Percentiles rank a stretch among this genome's conserved stretches.
Conservation (phyloP, 768 basidiomycete genomes). For the Mycena chlorophos region DNA sequence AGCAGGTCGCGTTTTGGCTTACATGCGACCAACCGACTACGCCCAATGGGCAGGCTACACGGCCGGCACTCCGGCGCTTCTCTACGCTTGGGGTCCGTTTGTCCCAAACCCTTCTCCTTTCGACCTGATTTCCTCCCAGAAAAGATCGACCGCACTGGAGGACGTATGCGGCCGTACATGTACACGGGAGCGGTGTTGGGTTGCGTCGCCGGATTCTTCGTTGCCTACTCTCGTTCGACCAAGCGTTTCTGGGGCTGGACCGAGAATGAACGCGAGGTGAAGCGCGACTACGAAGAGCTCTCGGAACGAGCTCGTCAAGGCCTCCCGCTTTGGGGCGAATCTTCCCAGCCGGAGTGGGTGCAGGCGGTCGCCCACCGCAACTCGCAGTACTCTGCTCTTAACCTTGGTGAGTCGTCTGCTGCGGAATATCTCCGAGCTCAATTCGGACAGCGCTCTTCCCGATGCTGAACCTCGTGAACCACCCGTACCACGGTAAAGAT, state of each 20-base stretch:
- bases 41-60: slow-evolving; percentile 80
- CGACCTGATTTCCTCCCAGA: slow-evolving; percentile 34
- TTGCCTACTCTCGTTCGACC: slow-evolving; percentile 91
- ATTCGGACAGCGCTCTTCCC: slow-evolving; percentile 17
- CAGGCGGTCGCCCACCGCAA: slow-evolving; percentile 86
- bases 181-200: slow-evolving; percentile 74
- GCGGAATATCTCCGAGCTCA: slow-evolving; percentile 6
- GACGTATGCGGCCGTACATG: slow-evolving; percentile 38
- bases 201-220: slow-evolving; percentile 85
- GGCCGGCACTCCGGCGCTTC: slow-evolving; percentile 74
- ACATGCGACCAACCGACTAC: slow-evolving; percentile 88
- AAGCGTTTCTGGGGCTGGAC: slow-evolving; percentile 96
- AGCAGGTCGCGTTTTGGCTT: slow-evolving; percentile 80
- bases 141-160: slow-evolving; percentile 47
- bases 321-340: slow-evolving; percentile 84
- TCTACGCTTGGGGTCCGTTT: slow-evolving; percentile 81
- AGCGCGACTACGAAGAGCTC: slow-evolving; percentile 76
- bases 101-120: slow-evolving; percentile 2
- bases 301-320: slow-evolving; percentile 73
- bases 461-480: slow-evolving; percentile 96
- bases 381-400: slow-evolving; percentile 90
- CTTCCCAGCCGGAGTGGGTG: slow-evolving; percentile 79
- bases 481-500: slow-evolving; percentile 83
- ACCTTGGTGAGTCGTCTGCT: slow-evolving; percentile 65
- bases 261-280: slow-evolving; percentile 83